Evolutionary conservation across 805 yeast genomes (phyloP), one percentile per base, ranked within the genome.

Genomic region (Pichia cabralensis): DNA sequence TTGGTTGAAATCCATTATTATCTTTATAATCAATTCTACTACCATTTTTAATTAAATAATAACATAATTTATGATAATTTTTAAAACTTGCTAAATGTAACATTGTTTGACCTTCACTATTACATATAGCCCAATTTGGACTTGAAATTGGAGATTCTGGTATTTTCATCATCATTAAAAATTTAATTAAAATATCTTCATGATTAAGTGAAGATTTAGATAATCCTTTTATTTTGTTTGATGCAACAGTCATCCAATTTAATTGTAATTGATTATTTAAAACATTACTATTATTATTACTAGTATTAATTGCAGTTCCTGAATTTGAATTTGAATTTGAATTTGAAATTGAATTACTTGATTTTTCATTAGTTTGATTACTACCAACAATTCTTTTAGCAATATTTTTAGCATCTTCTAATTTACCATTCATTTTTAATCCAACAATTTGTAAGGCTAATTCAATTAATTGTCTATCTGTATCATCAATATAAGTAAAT

Each of bases 401-500:
- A 48, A 92, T 83, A 51, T 85, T 86, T 46, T 83, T 75, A 2
- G 97, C 96, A 57, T 89, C 96, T 52, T 92, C 97, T 38, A 92
- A 63, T 49, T 80, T 79, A 39, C 97, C 98, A 52, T 85, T 88
- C 96, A 89, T 86, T 60, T 89, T 89, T 58, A 88, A 65, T 2
- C 98, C 98, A 26, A 92, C 96, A 48, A 92, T 92, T 53, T 92
- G 97, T 47, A 92, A 66, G 2, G 98, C 98, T 43, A 92, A 65
- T 60, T 92, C 98, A 52, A 89, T 83, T 53, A 92, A 69, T 57
- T 89, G 96, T 45, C 92, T 71, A 58, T 92, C 98, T 8, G 96
- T 82, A 53, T 92, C 98, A 60, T 92, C 96, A 29, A 85, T 70
- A 51, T 92, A 92, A 0, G 97, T 86, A 58, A 92, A 92, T 1